A percentile compares a stretch with the other conserved stretches of the same genome.
phyloP scores from a whole-genome alignment of 2,329 filamentous ascomycete species.

The Scytalidium lignicola region DNA sequence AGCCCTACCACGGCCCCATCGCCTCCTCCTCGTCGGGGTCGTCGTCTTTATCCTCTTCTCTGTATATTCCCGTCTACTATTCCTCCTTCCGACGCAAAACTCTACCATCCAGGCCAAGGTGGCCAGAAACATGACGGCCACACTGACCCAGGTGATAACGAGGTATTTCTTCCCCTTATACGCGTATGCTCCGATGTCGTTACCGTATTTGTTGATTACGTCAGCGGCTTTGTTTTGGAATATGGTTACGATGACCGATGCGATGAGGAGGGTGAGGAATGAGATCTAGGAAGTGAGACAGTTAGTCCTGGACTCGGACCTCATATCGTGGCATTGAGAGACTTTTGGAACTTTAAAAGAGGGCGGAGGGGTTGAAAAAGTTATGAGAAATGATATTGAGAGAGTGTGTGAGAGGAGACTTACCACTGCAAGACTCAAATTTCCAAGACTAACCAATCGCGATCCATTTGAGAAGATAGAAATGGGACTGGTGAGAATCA shows the following conservation, averaged over 20 bases:
- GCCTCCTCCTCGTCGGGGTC: no score
- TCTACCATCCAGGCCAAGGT: slow-evolving; percentile 22
- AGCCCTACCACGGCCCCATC: no score
- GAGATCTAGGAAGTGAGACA: slow-evolving; percentile 17
- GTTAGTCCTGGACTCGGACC: no score
- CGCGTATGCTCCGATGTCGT: slow-evolving; percentile 26
- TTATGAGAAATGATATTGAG: no score
- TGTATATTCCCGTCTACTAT: slow-evolving; percentile 15
- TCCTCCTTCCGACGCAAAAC: slow-evolving; percentile 21
- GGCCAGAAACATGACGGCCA: slow-evolving; percentile 36
- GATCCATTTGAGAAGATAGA: slow-evolving; percentile 38
- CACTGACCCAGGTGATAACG: slow-evolving; percentile 54
- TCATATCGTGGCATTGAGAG: no score
- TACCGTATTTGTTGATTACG: slow-evolving; percentile 36
- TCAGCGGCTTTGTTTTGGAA: slow-evolving; percentile 47
- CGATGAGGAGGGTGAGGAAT: slow-evolving; percentile 58
- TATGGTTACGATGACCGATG: slow-evolving; percentile 70
- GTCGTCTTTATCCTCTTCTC: slow-evolving; percentile 20
- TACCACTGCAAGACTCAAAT: slow-evolving; percentile 39
- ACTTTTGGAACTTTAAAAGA: slow-evolving; percentile 29
- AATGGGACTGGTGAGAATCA: slow-evolving; percentile 40
- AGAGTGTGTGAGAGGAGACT: not conserved
- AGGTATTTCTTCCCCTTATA: slow-evolving; percentile 49
- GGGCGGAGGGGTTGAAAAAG: no score
- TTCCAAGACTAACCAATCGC: slow-evolving; percentile 41